Base-by-base conservation (phyloP, 495 filamentous ascomycete genomes). In the Aspergillus saccharolyticus region DNA sequence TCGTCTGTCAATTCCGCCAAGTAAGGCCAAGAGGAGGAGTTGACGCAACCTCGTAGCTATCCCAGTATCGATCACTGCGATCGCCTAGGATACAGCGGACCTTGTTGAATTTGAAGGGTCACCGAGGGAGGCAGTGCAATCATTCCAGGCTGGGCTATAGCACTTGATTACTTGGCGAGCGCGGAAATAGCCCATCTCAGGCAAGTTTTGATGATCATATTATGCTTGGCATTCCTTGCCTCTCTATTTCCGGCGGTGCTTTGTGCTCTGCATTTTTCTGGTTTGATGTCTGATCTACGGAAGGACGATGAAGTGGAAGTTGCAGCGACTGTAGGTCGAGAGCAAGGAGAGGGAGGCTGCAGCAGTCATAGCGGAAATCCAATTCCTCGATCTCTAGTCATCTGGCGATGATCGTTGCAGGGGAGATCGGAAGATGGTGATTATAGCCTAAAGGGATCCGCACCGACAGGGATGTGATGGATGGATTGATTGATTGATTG, bases 71-170 rank as follows among this genome's bases (percentile, higher is more conserved):
- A 53, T 53, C 51, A 19, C 16, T 16, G 20, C 39, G 50, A 52
- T 52, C 50, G 24, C 50, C 50, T 42, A 30, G 50, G 28, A 42
- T 42, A 52, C 50, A n/a, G 51, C 20, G 30, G 14, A 15, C 25
- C n/a, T n/a, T n/a, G 12, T 46, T 18, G 22, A 15, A 47, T 16
- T 22, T 3, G 19, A 15, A 30, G 25, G 25, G 25, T 39, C 5
- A 15, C 12, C 5, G 33, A 39, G 12, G 33, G 33, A 12, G 33
- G 33, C 33, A 39, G 33, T 39, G 33, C 33, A 39, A 39, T 39
- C 14, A 12, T 39, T 39, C 33, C 33, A 39, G 33, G 33, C 33
- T 39, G 33, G 33, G 12, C 33, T 5, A 15, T 9, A 39, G 12
- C 33, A 12, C 33, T 39, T 39, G 33, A 12, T n/a, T n/a, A 21